Evolutionary conservation across 176 grass and related monocot genomes (phyloP), one percentile per base, ranked within the genome.

Genomic region (Carex cristatella): DNA sequence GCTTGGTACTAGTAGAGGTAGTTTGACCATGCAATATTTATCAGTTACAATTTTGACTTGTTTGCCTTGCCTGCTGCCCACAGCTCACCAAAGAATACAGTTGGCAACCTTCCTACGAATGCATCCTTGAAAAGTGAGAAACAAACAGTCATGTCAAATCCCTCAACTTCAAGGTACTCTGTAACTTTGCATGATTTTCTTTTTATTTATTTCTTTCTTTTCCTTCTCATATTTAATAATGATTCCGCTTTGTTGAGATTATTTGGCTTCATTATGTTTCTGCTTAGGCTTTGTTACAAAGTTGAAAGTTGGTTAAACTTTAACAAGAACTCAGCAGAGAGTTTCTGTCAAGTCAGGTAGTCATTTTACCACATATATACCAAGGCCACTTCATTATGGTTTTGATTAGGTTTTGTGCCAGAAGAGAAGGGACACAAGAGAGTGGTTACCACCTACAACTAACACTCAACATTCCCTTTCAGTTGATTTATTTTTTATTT

Each of bases 81-180:
- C 37, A 85, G 83, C 67, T 64, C 60, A 86, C 13, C 77, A 51
- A 82, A 79, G 79, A 94, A 31, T 68, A 67, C 64, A 83, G 87
- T 23, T 23, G 46, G 70, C 71, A 87, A 83, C 10, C 23, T 84
- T 86, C 32, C 69, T 92, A 15, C 77, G 32, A 79, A 81, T 58
- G 28, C 68, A 84, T 56, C 84, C 57, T 38, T 82, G 33, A 90
- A 80, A 88, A 82, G 28, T 62, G 80, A 68, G 69, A 79, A 81
- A 42, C 64, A 89, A 90, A 61, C 87, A 67, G 56, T 84, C 44
- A 81, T 88, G 79, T 28, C 79, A 81, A 93, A 89, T 98, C 79
- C 66, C 80, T 32, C 60, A 82, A 85, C 32, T 87, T 76, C 30
- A 70, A 54, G 71, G 71, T 57, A 78, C 5, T 12, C 30, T 57